Evolutionary conservation across 1,284 basidiomycete genomes (phyloP).

Genomic region (Cystobasidium pallidum): DNA sequence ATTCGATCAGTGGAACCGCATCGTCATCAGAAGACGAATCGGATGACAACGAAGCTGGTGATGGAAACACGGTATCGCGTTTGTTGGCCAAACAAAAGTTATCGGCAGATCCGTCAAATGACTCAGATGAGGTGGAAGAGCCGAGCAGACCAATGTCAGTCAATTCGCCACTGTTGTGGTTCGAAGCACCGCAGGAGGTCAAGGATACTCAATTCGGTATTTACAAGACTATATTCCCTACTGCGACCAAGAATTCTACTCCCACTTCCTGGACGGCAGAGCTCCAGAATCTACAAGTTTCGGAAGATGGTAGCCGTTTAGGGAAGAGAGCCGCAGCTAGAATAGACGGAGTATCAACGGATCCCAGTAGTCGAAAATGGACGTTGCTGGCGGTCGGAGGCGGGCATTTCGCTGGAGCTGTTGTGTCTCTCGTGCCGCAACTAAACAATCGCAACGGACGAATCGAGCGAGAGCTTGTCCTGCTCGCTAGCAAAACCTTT

Average conservation of each 20-base stretch:
- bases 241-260: conserved; percentile 56
- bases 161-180: conserved; percentile 82
- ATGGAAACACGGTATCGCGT: conserved; percentile 60
- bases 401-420: conserved; percentile 93
- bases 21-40: conserved; percentile 55
- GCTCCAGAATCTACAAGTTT: conserved; percentile 69
- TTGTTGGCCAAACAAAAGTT: conserved; percentile 67
- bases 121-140: conserved; percentile 55
- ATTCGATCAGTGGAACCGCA: conserved; percentile 43
- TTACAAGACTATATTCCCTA: conserved; percentile 74
- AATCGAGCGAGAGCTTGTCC: conserved; percentile 71
- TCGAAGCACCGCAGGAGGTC: conserved; percentile 69
- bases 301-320: conserved; percentile 45
- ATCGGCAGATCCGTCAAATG: conserved; percentile 46
- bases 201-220: conserved; percentile 82
- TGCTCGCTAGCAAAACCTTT: conserved; percentile 92
- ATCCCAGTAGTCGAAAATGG: conserved; percentile 73
- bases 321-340: conserved; percentile 52
- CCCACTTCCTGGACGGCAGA: conserved; percentile 56
- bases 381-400: conserved; percentile 95
- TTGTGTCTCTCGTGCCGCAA: conserved; percentile 66
- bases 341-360: conserved; percentile 47
- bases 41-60: conserved; percentile 57
- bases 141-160: conserved; percentile 58
- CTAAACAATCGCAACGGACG: conserved; percentile 58